These are phyloP conservation scores for Microbotryum lychnidis-dioicae DNA, from an alignment of 1,284 basidiomycete species.

Conservation along the genomic window DNA sequence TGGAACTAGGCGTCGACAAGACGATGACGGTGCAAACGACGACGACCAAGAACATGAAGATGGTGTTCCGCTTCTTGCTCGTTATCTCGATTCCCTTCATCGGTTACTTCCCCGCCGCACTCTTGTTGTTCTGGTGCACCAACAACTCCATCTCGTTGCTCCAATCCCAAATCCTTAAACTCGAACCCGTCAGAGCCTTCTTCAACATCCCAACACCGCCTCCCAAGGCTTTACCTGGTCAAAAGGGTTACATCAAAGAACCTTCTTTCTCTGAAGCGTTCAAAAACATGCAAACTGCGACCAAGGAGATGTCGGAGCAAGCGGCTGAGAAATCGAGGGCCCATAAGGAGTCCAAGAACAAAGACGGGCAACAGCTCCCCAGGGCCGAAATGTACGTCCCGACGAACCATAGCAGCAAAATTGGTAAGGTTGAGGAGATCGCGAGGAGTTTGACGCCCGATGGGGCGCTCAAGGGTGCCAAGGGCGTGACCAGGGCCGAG, in stretches of 20 bases:
- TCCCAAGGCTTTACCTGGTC: conserved; percentile 27
- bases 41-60: conserved; percentile 60
- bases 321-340: conserved; percentile 9
- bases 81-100: conserved; percentile 57
- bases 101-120: conserved; percentile 41
- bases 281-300: conserved; percentile 22
- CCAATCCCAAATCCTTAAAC: conserved; percentile 48
- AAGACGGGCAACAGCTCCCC: not conserved
- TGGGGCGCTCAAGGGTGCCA: not conserved
- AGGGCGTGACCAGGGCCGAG: not conserved
- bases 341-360: conserved; percentile 5
- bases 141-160: conserved; percentile 48
- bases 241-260: conserved; percentile 23
- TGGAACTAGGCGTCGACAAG: conserved; percentile 61
- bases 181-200: conserved; percentile 45
- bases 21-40: conserved; percentile 47
- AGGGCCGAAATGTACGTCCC: conserved; percentile 1
- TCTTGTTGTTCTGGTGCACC: conserved; percentile 54
- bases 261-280: conserved; percentile 31
- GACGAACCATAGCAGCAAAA: not conserved
- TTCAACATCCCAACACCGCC: conserved; percentile 49
- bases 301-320: conserved; percentile 19
- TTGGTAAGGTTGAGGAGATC: not conserved
- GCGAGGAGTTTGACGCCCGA: not conserved
- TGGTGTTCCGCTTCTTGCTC: conserved; percentile 58